These are phyloP conservation scores for Boletus bicolor DNA, from an alignment of 768 basidiomycete genomes.

Conservation along the genomic window DNA sequence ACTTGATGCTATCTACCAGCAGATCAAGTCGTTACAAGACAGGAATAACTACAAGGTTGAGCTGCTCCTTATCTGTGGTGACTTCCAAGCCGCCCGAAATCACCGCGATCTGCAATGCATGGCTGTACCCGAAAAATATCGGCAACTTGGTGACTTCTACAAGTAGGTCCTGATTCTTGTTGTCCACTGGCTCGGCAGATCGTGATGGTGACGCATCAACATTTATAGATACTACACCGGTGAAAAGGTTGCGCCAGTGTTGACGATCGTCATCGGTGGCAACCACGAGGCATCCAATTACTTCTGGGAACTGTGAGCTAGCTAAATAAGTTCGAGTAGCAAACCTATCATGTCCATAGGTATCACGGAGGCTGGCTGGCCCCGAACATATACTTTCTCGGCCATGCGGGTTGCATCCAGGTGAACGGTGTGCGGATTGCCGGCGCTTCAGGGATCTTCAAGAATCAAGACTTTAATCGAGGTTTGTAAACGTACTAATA, in stretches of 20 bases:
- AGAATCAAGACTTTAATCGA: conserved; percentile 58
- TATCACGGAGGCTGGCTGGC: conserved; percentile 98
- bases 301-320: conserved; percentile 86
- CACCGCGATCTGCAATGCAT: conserved; percentile 81
- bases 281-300: conserved; percentile 98
- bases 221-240: conserved; percentile 79
- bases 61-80: conserved; percentile 84
- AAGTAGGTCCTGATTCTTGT: conserved; percentile 41
- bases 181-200: background rate
- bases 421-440: conserved; percentile 64
- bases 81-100: conserved; percentile 93
- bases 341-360: conserved; percentile 37
- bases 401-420: conserved; percentile 83
- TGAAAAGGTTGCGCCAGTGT: conserved; percentile 71
- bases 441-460: conserved; percentile 56
- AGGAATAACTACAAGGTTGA: conserved; percentile 69
- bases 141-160: conserved; percentile 78
- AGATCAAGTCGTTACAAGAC: conserved; percentile 60
- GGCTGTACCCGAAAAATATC: conserved; percentile 90
- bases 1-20: conserved; percentile 81
- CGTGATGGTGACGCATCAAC: background rate
- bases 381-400: conserved; percentile 94
- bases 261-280: conserved; percentile 94
- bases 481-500: conserved; percentile 40
- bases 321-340: background rate